These are phyloP conservation scores for Oryza brachyantha DNA, from an alignment of 176 grass and related monocot genomes.

Conservation along the genomic window DNA sequence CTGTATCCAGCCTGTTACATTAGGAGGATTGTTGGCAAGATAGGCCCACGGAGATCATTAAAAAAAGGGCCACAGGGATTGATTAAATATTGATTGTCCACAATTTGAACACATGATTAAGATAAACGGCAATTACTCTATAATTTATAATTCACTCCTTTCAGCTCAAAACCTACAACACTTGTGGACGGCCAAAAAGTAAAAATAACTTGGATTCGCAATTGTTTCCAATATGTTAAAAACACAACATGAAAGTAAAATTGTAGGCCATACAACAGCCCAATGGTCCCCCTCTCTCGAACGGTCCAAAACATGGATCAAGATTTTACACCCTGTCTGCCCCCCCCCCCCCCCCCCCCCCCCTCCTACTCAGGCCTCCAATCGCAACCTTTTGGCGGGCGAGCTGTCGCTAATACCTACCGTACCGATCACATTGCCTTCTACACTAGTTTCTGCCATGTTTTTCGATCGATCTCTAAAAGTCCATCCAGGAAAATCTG, in stretches of 20 bases:
- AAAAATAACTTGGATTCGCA: neutral
- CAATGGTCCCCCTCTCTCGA: neutral
- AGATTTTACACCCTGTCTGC: conserved; percentile 9
- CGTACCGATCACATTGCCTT: conserved; percentile 1
- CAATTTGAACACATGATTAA: neutral
- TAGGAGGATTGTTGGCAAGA: conserved; percentile 1
- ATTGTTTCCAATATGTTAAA: neutral
- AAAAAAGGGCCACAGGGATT: neutral
- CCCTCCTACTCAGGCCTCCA: conserved; percentile 31
- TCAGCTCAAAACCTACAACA: conserved; percentile 24
- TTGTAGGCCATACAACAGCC: neutral
- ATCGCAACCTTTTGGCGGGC: conserved; percentile 41
- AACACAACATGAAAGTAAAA: conserved; percentile 8
- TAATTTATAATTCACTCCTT: neutral
- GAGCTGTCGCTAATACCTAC: conserved; percentile 24
- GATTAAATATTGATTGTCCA: neutral
- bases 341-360: neutral
- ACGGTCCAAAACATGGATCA: conserved; percentile 4
- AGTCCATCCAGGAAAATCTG: conserved; percentile 92
- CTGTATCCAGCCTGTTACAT: neutral
- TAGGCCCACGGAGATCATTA: neutral
- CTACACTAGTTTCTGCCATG: conserved; percentile 17
- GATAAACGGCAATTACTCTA: neutral
- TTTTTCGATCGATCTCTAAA: conserved; percentile 31
- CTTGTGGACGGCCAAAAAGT: neutral